Base-by-base conservation (phyloP, 2,329 filamentous ascomycete genomes). In the Penicillium sp. region DNA sequence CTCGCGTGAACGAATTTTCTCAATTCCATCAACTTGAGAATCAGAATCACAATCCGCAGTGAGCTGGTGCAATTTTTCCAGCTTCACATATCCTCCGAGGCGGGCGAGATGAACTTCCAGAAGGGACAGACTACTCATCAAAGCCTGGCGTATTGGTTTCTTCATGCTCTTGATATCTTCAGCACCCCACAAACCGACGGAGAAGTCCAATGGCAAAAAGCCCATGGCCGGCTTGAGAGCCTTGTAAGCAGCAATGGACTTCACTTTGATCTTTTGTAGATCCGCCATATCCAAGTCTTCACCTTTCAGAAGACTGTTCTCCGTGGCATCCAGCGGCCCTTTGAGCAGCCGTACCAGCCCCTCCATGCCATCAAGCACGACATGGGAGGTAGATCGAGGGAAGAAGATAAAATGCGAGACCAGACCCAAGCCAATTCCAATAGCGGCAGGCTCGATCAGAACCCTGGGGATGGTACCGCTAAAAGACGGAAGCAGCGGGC, bases 121-220 rank as follows among this genome's bases (percentile, higher is more conserved):
- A 4, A 81, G 53, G 0, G 72, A 73, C 0, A 78, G 24, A 6
- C 66, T 69, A 0, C 69, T 63, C 0, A 74, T 55, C 56, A 76
- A 69, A 9, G 73, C 63, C 10, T 75, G 67, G 0, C 77, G 70
- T 0, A 79, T 58, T 0, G 70, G 71, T 4, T 67, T 67, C 13
- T 75, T 69, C 7, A 82, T 55, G 0, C 61, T 62, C 5, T 68
- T 66, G 16, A 82, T 69, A 18, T 81, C 77, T 9, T 76, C 72
- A 1, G 79, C 66, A 16, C 68, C 74, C 79, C 79, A 82, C 3
- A 74, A 66, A 1, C 78, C 74, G 3, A 76, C 67, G 0, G 79
- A 80, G 20, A 81, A 69, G 56, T 82, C 79, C 1, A 82, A 61
- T 0, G 76, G 78, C 0, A 82, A 62, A 50, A 82, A 82, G 0